phyloP scores from a whole-genome alignment of 306 rosid genomes.

The Malus orientalis region DNA sequence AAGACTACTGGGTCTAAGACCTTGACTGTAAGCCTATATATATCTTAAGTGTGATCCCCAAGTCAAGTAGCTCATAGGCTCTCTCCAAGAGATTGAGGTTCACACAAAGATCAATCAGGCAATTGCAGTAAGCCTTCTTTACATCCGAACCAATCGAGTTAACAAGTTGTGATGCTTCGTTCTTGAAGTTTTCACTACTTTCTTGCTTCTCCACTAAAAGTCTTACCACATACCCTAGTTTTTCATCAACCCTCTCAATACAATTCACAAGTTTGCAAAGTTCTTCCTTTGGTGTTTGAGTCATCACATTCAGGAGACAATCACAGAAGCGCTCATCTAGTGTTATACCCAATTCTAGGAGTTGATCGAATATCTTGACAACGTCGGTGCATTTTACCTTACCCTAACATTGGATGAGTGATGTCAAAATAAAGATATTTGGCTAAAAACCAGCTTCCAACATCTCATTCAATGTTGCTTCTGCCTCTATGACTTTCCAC shows the following conservation, averaged over 20 bases:
- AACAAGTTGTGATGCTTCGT: constrained; percentile 54
- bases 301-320: too few species aligned
- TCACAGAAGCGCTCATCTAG: too few species aligned
- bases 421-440: too few species aligned
- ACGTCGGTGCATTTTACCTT: too few species aligned
- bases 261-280: constrained; percentile 50
- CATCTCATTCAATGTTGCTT: too few species aligned
- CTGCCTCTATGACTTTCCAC: too few species aligned
- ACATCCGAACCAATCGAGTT: constrained; percentile 35
- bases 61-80: constrained; percentile 53
- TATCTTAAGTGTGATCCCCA: constrained; percentile 53
- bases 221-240: constrained; percentile 53
- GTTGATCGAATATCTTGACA: too few species aligned
- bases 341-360: neutral
- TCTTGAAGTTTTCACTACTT: constrained; percentile 35
- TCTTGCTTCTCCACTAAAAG: constrained; percentile 41
- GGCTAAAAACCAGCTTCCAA: too few species aligned
- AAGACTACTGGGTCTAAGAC: constrained; percentile 64
- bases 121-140: constrained; percentile 64
- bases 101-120: constrained; percentile 75
- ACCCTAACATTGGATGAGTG: too few species aligned
- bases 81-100: constrained; percentile 38
- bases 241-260: constrained; percentile 54
- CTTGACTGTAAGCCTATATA: constrained; percentile 53
- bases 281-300: constrained; percentile 27